Base-by-base conservation (phyloP, 129 eudicot species). In the Chrysanthemum lavandulifolium region DNA sequence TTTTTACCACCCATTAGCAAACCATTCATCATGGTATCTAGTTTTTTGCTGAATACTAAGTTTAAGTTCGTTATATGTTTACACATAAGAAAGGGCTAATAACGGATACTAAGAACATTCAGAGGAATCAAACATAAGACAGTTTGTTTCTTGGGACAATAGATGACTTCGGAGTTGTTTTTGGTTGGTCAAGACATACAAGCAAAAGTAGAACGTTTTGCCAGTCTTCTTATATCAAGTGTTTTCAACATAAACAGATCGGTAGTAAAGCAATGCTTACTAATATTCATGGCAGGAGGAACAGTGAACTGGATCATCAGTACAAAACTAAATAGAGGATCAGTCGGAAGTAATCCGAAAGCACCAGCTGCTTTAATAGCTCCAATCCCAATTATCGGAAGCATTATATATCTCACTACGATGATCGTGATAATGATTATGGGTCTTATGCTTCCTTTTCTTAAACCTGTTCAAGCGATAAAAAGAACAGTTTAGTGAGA, bases 261-360 rank as follows among this genome's bases (percentile, higher is more conserved):
- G 40, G 13, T 12, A 21, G 16, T 36, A 43, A 16, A 52, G 60
- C 11, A 69, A 23, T 33, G 8, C 80, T 84, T 85, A 89, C 98
- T 88, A 5, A 94, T 79, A 67, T 81, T 89, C 95, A 86, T 89
- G 51, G 97, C 99, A 56, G 99, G 99, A 48, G 99, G 99, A n/a
- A 94, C 77, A 19, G 82, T 49, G 67, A 80, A 94, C 75, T 94
- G 99, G 79, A 90, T 73, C 93, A 94, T 77, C 61, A 90, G 84
- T 75, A 94, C 91, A 79, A 86, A 94, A n/a, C 77, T 91, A 78
- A 82, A 94, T 61, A 94, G 87, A 1, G 97, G 89, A 59, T 94
- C 99, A 6, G 84, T 64, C 23, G 99, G 99, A 68, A 94, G 96
- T 66, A 86, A 74, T 21, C 91, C 96, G 6, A 85, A 63, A 31